Conservation (phyloP, 495 filamentous ascomycete genomes). For the Pyronema domesticum region DNA sequence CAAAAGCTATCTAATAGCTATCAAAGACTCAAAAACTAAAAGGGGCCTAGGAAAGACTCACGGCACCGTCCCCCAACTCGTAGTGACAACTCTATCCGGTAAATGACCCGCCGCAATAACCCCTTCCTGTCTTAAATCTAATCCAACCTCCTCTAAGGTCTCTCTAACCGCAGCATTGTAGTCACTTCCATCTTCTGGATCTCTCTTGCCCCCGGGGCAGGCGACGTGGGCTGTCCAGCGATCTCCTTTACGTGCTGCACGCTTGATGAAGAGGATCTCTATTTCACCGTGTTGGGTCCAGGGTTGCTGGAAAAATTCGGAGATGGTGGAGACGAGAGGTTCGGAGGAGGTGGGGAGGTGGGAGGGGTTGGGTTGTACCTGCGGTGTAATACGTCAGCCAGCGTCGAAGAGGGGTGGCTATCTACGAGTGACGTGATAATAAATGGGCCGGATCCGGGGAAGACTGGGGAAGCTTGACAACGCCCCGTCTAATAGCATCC, state of each 20-base stretch:
- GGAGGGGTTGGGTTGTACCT: conserved; percentile 23
- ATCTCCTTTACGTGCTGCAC: conserved; percentile 51
- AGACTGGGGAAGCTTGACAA: not conserved
- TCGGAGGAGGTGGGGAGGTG: conserved; percentile 23
- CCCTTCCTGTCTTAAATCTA: conserved; percentile 40
- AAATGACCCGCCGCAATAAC: conserved; percentile 48
- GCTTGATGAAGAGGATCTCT: conserved; percentile 62
- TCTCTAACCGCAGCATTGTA: conserved; percentile 49
- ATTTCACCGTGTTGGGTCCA: conserved; percentile 63
- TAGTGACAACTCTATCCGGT: conserved; percentile 54
- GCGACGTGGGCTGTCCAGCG: conserved; percentile 64
- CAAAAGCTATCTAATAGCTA: not conserved
- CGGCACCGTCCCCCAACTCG: conserved; percentile 52
- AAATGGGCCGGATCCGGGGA: too few relatives aligned
- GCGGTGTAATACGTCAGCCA: conserved; percentile 13
- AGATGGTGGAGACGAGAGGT: conserved; percentile 30
- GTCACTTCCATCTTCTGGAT: conserved; percentile 50
- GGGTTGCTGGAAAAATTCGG: conserved; percentile 45
- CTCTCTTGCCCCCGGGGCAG: conserved; percentile 54
- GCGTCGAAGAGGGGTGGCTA: too few relatives aligned
- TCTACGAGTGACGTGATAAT: too few relatives aligned
- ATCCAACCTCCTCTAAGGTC: conserved; percentile 52
- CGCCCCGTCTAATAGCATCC: not conserved
- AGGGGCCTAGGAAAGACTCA: conserved; percentile 31
- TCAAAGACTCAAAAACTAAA: conserved; percentile 5